These are phyloP conservation scores for Leucaena leucocephala DNA, from an alignment of 306 rosid genomes.

Conservation along the genomic window DNA sequence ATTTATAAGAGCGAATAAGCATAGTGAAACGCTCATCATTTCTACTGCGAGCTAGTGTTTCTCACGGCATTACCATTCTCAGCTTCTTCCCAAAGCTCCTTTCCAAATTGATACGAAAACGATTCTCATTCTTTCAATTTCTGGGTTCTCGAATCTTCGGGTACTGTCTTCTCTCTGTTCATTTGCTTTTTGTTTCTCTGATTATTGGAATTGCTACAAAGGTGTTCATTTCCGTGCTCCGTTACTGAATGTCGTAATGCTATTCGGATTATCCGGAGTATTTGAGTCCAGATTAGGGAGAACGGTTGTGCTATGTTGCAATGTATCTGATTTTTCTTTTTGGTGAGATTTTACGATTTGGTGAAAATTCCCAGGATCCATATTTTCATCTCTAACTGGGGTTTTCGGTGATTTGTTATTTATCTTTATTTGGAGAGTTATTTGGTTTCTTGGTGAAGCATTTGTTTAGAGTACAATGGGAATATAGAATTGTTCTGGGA, in stretches of 20 bases:
- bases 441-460: background rate
- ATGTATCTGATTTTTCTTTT: background rate
- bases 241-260: background rate
- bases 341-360: background rate
- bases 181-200: background rate
- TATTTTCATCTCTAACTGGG: background rate
- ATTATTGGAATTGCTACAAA: too few relatives aligned
- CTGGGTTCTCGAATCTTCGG: constrained; percentile 36
- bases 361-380: background rate
- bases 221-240: background rate
- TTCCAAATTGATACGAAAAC: background rate
- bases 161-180: constrained; percentile 9
- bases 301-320: background rate
- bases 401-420: background rate
- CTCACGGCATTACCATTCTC: background rate
- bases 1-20: background rate
- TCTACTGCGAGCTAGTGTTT: background rate
- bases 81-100: background rate
- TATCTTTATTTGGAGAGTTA: background rate
- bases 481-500: background rate
- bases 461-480: constrained; percentile 22
- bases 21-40: background rate
- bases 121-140: background rate
- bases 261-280: background rate
- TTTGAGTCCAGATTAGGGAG: background rate